Conservation (phyloP, 768 basidiomycete species). For the Plicaturopsis crispa region DNA sequence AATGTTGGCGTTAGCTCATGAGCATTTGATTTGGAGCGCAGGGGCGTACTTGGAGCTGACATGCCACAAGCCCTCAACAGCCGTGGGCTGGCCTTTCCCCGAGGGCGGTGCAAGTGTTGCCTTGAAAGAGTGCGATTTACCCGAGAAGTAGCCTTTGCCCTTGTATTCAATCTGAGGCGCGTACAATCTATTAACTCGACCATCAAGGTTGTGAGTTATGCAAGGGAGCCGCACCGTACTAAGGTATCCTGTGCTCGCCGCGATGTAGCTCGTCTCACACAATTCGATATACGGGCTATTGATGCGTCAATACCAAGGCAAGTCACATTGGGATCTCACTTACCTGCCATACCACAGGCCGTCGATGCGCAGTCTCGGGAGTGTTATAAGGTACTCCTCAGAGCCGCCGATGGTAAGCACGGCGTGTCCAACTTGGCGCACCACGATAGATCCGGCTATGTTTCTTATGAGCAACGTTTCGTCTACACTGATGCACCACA, state of each 20-base stretch:
- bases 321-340: too few species aligned
- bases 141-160: conserved; percentile 92
- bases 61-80: conserved; percentile 81
- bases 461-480: not conserved
- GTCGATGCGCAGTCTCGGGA: conserved; percentile 88
- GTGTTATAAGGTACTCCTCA: conserved; percentile 83
- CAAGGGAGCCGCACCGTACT: conserved; percentile 39
- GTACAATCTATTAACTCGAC: not conserved
- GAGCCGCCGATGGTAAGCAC: conserved; percentile 61
- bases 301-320: too few species aligned
- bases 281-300: conserved; percentile 85
- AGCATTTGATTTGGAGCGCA: conserved; percentile 25
- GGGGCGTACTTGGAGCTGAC: conserved; percentile 45
- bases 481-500: conserved; percentile 3
- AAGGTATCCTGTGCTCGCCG: conserved; percentile 52
- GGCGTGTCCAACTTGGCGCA: conserved; percentile 95
- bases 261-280: conserved; percentile 74
- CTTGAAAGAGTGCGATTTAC: conserved; percentile 91
- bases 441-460: conserved; percentile 64
- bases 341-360: conserved; percentile 80
- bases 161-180: conserved; percentile 70
- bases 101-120: conserved; percentile 58
- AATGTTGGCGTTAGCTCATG: too few species aligned
- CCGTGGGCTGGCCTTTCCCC: conserved; percentile 33
- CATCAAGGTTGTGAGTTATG: not conserved